These are phyloP conservation scores for Aquilaria malaccensis DNA, from an alignment of 345 rosid genomes.

Conservation along the genomic window DNA sequence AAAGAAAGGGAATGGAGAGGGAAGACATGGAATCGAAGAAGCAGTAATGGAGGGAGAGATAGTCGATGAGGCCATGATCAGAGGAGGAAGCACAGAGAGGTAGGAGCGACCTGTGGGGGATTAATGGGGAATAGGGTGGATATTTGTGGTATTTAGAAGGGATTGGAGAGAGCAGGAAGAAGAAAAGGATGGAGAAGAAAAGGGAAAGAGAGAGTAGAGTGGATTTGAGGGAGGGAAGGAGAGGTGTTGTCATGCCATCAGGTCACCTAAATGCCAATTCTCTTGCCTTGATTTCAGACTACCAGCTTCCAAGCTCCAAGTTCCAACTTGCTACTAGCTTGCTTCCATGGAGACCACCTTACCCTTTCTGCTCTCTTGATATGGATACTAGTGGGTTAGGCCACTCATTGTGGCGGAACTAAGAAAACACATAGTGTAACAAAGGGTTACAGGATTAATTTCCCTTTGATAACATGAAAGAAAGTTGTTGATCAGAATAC, in stretches of 20 bases:
- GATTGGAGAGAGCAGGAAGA: constrained; percentile 27
- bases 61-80: constrained; percentile 48
- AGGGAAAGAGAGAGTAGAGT: constrained; percentile 35
- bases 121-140: constrained; percentile 9
- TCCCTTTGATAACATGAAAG: no score
- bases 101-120: constrained; percentile 47
- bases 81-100: constrained; percentile 29
- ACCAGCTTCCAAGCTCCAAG: no score
- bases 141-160: constrained; percentile 9
- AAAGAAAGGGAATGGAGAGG: constrained; percentile 53
- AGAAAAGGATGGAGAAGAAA: constrained; percentile 35
- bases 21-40: constrained; percentile 31
- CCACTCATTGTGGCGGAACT: no score
- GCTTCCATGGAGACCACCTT: no score
- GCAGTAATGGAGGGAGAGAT: constrained; percentile 61
- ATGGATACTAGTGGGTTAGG: no score
- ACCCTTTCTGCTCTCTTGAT: no score
- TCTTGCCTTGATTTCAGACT: no score
- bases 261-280: no score
- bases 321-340: no score
- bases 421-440: no score
- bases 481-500: no score
- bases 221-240: constrained; percentile 23
- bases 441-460: no score
- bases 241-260: constrained; percentile 47